Percentiles rank a stretch among this genome's conserved stretches.
These are phyloP conservation scores for Boehmeria nivea DNA, from an alignment of 306 rosid species.

Conservation along the genomic window DNA sequence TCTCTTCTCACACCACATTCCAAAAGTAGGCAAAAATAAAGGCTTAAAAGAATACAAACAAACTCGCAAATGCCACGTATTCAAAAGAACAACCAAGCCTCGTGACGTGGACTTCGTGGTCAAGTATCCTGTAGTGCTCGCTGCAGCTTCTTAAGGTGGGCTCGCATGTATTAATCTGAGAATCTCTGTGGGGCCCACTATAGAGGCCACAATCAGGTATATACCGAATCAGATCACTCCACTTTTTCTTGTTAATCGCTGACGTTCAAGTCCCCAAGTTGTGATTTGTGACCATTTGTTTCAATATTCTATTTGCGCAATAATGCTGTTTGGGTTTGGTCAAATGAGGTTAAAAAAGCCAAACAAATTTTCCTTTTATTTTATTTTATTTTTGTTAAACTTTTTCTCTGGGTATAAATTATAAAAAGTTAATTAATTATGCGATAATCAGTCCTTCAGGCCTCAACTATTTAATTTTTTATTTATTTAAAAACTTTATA, in stretches of 20 bases:
- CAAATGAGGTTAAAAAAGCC: neutral
- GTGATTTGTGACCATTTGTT: no score
- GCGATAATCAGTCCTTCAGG: no score
- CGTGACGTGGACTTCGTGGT: neutral
- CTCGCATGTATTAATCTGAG: neutral
- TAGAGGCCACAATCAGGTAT: neutral
- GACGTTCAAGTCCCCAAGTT: no score
- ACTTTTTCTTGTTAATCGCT: neutral
- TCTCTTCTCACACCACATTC: slow-evolving; percentile 2
- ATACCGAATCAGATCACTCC: neutral
- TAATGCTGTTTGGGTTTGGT: no score
- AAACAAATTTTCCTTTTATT: neutral
- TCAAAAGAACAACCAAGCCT: neutral
- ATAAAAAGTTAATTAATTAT: no score
- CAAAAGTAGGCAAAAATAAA: neutral
- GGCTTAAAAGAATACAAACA: neutral
- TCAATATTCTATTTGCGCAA: no score
- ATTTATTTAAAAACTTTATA: no score
- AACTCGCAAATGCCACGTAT: neutral
- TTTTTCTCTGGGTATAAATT: no score
- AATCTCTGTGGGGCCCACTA: neutral
- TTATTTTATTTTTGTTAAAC: neutral
- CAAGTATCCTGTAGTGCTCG: no score
- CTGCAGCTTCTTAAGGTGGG: neutral
- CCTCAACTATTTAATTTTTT: no score